Percentiles rank a stretch among this genome's conserved stretches.
These are phyloP conservation scores for Gracilaria vermiculophylla DNA, from an alignment of 23 red algal species.

Conservation along the genomic window DNA sequence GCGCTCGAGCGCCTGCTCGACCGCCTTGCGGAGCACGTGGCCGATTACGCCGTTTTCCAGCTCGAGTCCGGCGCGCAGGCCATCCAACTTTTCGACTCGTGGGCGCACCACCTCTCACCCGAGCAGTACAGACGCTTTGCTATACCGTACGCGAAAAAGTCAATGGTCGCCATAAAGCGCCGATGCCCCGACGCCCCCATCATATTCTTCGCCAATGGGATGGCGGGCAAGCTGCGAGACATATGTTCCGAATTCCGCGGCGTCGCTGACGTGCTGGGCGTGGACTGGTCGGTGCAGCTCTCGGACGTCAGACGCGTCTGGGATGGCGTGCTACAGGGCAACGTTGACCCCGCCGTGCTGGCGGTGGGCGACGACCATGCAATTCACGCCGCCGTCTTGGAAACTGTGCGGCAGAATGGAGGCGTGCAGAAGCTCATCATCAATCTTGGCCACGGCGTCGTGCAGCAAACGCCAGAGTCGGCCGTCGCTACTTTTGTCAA, in stretches of 20 bases:
- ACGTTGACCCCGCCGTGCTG: conserved; percentile 80
- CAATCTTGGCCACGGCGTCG: conserved; percentile 86
- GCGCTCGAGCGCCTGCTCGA: conserved; percentile 52
- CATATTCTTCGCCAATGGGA: conserved; percentile 90
- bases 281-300: conserved; percentile 83
- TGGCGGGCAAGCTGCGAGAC: conserved; percentile 65
- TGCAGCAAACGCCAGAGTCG: conserved; percentile 79
- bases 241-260: conserved; percentile 1
- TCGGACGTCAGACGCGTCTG: conserved; percentile 53
- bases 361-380: conserved; percentile 26
- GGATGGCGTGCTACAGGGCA: conserved; percentile 77
- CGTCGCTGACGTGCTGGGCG: conserved; percentile 63
- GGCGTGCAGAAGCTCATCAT: conserved; percentile 66
- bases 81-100: conserved; percentile 92
- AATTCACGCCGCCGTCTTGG: conserved; percentile 47
- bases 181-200: conserved; percentile 40
- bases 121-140: conserved; percentile 74
- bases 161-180: conserved; percentile 26
- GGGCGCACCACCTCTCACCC: conserved; percentile 87
- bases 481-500: conserved; percentile 75
- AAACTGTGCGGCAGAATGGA: conserved; percentile 45
- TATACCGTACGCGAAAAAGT: conserved; percentile 38
- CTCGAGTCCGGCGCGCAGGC: conserved; percentile 72
- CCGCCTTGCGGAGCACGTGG: conserved; percentile 40
- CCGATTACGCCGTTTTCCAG: conserved; percentile 80